Evolutionary conservation across 2,329 filamentous ascomycete genomes (phyloP).

Genomic region (Trichophyton benhamiae): DNA sequence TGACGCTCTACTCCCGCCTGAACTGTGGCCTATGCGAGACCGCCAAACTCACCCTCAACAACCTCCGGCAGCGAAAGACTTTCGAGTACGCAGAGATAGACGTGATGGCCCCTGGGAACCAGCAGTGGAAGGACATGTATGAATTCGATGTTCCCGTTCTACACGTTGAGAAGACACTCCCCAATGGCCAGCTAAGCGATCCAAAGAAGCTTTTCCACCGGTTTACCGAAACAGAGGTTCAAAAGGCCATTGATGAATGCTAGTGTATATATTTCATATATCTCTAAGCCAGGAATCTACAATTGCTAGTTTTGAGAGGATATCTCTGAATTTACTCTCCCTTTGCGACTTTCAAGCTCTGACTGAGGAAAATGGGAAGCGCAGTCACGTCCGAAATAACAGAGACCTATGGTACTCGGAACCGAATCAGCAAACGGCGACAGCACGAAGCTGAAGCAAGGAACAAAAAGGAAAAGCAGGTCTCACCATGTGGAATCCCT

Average conservation of each 20-base stretch:
- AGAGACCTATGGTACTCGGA: conserved; percentile 22
- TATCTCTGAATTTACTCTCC: conserved; percentile 13
- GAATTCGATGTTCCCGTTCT: conserved; percentile 55
- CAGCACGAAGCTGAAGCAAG: too few relatives aligned
- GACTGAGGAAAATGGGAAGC: conserved; percentile 31
- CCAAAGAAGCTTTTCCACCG: conserved; percentile 51
- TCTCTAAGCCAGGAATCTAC: background rate
- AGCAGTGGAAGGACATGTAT: conserved; percentile 48
- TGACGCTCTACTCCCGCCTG: conserved; percentile 50
- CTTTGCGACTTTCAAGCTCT: conserved; percentile 25
- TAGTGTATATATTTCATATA: conserved; percentile 5
- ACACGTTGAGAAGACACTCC: conserved; percentile 40
- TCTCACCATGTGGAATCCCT: conserved; percentile 44
- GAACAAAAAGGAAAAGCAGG: background rate
- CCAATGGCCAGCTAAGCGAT: conserved; percentile 43
- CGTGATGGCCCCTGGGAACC: conserved; percentile 43
- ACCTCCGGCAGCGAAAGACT: conserved; percentile 40
- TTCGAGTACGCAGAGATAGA: conserved; percentile 49
- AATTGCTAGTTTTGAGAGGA: background rate
- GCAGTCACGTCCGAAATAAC: conserved; percentile 36
- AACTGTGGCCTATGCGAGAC: conserved; percentile 50
- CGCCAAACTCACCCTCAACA: conserved; percentile 45
- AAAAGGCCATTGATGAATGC: conserved; percentile 40
- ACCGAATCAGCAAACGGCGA: background rate
- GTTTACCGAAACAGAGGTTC: conserved; percentile 46